These are phyloP conservation scores for Suhomyces ambrosiae DNA, from an alignment of 1,139 yeast species.

Conservation along the genomic window DNA sequence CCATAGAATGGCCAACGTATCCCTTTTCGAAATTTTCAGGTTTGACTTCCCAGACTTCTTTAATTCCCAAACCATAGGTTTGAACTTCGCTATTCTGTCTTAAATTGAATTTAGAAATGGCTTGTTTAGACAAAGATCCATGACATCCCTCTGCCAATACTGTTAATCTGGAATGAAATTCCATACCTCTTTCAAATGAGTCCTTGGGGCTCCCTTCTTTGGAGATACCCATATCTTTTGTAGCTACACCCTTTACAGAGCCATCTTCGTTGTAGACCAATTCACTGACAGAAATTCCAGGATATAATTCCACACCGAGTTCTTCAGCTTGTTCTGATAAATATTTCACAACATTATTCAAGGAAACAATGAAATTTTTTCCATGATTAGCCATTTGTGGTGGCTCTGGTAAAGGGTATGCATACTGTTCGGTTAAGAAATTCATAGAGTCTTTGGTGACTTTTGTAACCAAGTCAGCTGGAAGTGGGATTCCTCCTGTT, in stretches of 20 bases:
- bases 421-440: slow-evolving; percentile 56
- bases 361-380: slow-evolving; percentile 80
- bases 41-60: slow-evolving; percentile 96
- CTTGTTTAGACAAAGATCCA: slow-evolving; percentile 84
- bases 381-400: slow-evolving; percentile 85
- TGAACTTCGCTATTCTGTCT: slow-evolving; percentile 72
- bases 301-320: slow-evolving; percentile 89
- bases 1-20: slow-evolving; percentile 83
- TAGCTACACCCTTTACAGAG: slow-evolving; percentile 83
- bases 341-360: slow-evolving; percentile 79
- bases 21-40: slow-evolving; percentile 83
- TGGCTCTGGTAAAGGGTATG: slow-evolving; percentile 85
- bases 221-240: slow-evolving; percentile 86
- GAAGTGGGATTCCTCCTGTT: slow-evolving; percentile 62
- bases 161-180: slow-evolving; percentile 84
- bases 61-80: slow-evolving; percentile 92
- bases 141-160: slow-evolving; percentile 97
- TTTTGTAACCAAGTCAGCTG: slow-evolving; percentile 70
- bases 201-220: slow-evolving; percentile 75
- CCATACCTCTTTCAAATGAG: slow-evolving; percentile 93
- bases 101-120: slow-evolving; percentile 65
- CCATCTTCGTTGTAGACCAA: slow-evolving; percentile 62
- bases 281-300: slow-evolving; percentile 89
- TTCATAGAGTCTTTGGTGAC: slow-evolving; percentile 75
- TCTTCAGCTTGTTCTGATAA: slow-evolving; percentile 89